Base-by-base conservation (phyloP, 1,284 basidiomycete species). In the Retiboletus fuscus region DNA sequence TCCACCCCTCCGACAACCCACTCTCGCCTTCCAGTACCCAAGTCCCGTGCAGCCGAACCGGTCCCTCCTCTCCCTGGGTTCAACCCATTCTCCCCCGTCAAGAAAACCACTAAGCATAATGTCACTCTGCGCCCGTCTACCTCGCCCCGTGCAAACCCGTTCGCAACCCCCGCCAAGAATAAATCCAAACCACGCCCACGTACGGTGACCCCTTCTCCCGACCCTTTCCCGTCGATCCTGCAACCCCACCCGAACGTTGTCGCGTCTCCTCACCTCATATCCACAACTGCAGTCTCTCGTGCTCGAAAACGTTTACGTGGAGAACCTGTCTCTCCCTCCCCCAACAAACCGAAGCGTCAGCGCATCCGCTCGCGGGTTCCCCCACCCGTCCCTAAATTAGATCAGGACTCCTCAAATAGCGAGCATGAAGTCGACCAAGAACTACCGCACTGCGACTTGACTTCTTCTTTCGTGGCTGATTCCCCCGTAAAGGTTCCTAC, bases 241-340 rank as follows among this genome's bases (percentile, higher is more conserved):
- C 79, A 81, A 22, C 61, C 79, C 0, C 74, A 72, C n/a, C 61
- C 72, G 22, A 77, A 73, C 47, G 64, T 75, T 20, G 47, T 30
- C 63, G 41, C 79, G n/a, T 74, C 80, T 49, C 76, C 76, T 71
- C 74, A 74, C 72, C 62, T 73, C 71, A 51, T 74, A 69, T 16
- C 83, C 26, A 80, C 82, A 43, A 84, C 79, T 66, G 89, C 91
- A 24, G 83, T 93, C 46, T 87, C 86, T 41, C 87, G 92, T 47
- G 93, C 93, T 43, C 89, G 93, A 55, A 95, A 95, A 80, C 91
- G 93, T 67, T 85, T 95, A 30, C 89, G 93, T 60, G 93, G 93
- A 39, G 93, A 95, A 77, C 89, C 90, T 3, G 92, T 95, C 7
- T 94, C 93, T 0, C 93, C 93, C 10, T 93, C 93, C 30, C 93